Evolutionary conservation across 352 stramenopile species (phyloP).

Genomic region (Phytophthora pisi): DNA sequence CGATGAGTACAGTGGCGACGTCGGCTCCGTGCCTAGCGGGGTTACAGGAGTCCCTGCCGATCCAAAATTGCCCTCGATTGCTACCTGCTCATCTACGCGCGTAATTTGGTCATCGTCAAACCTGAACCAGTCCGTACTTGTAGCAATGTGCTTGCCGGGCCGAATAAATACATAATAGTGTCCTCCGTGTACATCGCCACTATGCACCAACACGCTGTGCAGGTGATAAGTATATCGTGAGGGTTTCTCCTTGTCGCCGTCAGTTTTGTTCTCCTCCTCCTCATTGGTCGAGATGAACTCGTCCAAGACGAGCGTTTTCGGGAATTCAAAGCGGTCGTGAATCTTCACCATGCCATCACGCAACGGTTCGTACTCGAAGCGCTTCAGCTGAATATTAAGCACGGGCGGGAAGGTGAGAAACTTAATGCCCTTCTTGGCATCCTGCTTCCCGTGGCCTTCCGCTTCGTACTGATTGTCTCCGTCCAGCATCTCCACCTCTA

Average conservation of each 20-base stretch:
- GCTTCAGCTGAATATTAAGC: constrained; percentile 93
- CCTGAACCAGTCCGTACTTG: constrained; percentile 75
- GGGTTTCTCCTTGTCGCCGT: constrained; percentile 6
- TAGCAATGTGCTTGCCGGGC: constrained; percentile 65
- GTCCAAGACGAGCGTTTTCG: constrained; percentile 75
- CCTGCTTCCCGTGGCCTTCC: constrained; percentile 89
- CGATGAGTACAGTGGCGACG: constrained; percentile 61
- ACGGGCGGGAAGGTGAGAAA: constrained; percentile 90
- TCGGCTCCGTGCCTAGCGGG: constrained; percentile 29
- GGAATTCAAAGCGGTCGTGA: constrained; percentile 88
- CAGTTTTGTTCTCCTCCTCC: constrained; percentile 6
- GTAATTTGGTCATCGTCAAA: constrained; percentile 90
- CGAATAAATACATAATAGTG: constrained; percentile 93
- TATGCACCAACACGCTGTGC: constrained; percentile 87
- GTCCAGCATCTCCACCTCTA: constrained; percentile 92
- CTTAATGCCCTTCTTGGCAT: constrained; percentile 87
- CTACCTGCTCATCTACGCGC: constrained; percentile 65
- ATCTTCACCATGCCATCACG: constrained; percentile 91
- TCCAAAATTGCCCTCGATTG: constrained; percentile 84
- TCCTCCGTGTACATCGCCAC: constrained; percentile 84
- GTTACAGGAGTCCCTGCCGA: constrained; percentile 33
- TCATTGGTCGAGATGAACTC: constrained; percentile 47
- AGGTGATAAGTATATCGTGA: constrained; percentile 73
- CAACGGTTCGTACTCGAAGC: constrained; percentile 89
- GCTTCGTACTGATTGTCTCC: constrained; percentile 95